Evolutionary conservation across 495 filamentous ascomycete species (phyloP), one percentile per base, ranked within the genome.

Genomic region (Stereocaulon alpinum): DNA sequence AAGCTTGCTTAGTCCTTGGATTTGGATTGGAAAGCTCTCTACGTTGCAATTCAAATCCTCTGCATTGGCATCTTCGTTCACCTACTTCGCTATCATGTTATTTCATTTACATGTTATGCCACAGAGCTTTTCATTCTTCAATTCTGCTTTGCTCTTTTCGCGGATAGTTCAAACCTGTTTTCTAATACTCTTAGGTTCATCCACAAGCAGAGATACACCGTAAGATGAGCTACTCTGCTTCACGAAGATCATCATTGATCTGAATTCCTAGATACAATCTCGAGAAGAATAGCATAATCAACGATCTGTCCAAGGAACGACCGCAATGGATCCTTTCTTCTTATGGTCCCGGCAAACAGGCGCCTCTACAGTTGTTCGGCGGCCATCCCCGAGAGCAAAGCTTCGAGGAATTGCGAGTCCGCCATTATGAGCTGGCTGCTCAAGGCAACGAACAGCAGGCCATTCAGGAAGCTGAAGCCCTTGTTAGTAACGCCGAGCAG

Each of bases 301-400:
- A 56, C 24, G 64, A 66, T 62, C 45, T 66, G 34, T 48, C 58
- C 5, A 70, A 74, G 34, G 87, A 90, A 55, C 80, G 78, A 20
- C 91, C 91, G 41, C 67, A 76, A 75, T 96, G 89, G 87, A 78
- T 89, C 14, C 79, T 95, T n/a, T 94, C 91, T 0, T 78, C 82
- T 41, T 96, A 91, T 70, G 86, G 81, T 6, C 89, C 91, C 0
- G 83, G 81, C 5, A 76, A 72, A 62, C 79, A 88, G 55, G 83
- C 84, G 2, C 90, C 90, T 1, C 79, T 80, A 14, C 88, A 91
- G 68, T 75, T 95, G 2, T 90, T 94, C 64, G 89, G 88, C 20
- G 89, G 89, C 6, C 76, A 77, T 45, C 75, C 79, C n/a, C 76
- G 87, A 22, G 91, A 96, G 70, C 83, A 88, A 63, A 92, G 88